phyloP scores from a whole-genome alignment of 805 yeast genomes.

The Debaryomyces hansenii region DNA sequence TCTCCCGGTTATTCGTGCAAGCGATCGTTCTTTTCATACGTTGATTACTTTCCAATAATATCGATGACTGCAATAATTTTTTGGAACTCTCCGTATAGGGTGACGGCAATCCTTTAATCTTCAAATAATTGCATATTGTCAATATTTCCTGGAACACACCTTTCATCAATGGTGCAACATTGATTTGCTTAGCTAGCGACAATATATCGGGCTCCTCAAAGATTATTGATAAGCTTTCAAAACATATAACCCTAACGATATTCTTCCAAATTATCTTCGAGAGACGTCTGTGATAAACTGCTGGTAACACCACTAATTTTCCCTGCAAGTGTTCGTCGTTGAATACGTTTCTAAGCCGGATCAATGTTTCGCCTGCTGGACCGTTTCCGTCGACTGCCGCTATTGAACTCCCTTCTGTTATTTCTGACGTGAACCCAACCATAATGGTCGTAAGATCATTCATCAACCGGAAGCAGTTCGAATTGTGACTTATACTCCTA shows the following conservation, averaged over 20 bases:
- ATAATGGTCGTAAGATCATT: neutral
- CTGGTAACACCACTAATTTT: constrained; percentile 2
- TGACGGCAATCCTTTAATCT: constrained; percentile 7
- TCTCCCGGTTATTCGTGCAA: neutral
- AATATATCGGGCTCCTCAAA: constrained; percentile 17
- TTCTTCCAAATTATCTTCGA: constrained; percentile 10
- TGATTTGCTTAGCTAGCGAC: constrained; percentile 6
- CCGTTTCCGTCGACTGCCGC: neutral
- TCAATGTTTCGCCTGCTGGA: neutral
- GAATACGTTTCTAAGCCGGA: neutral
- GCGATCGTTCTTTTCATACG: constrained; percentile 1
- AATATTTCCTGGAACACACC: constrained; percentile 15
- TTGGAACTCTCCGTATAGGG: constrained; percentile 8
- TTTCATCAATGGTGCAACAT: constrained; percentile 12
- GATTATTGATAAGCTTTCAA: constrained; percentile 16
- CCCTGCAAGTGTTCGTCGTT: neutral
- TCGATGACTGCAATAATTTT: constrained; percentile 11
- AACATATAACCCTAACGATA: constrained; percentile 10
- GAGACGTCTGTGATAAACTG: neutral
- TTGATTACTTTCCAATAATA: constrained; percentile 11
- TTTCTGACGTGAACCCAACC: neutral
- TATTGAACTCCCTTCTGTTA: neutral
- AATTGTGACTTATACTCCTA: constrained; percentile 7
- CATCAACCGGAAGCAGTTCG: constrained; percentile 9
- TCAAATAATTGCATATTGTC: constrained; percentile 5